Base-by-base conservation (phyloP, 805 yeast species). In the Cyberlindnera lachancei region DNA sequence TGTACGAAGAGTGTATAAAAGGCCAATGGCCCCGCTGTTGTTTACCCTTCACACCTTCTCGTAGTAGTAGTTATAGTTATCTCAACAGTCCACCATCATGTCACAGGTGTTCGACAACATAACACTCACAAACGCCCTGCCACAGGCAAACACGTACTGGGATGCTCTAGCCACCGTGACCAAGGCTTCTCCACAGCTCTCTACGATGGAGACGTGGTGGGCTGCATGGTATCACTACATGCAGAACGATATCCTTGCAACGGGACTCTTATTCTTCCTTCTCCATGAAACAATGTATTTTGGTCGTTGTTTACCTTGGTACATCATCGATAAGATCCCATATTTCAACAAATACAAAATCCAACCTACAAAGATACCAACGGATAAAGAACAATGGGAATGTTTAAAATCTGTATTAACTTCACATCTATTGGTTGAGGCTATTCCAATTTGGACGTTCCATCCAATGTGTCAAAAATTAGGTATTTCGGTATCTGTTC, bases 361-460 rank as follows among this genome's bases (percentile, higher is more conserved):
- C 47, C 98, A 90, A 66, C 87, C 85, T 29, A 73, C 81, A 25
- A 85, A 85, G 56, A 60, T 79, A 34, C 95, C 96, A 25, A 66
- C 83, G 29, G 70, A 72, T 38, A 69, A 70, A 55, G 96, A 90
- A 63, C 96, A 90, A 58, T 76, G 94, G 88, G 87, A 84, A 59
- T 90, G 98, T 61, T 66, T 85, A 47, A 82, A 84, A 58, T 65
- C 82, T 18, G 96, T 90, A 20, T 62, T 92, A 35, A 71, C 76
- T 30, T 81, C 94, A 4, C 98, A 90, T 63, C 78, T 87, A 59
- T 60, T 90, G 42, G 94, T 90, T 31, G 98, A 90, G 66, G 95
- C 95, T 5, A 67, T 92, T 40, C 97, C 96, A 35, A 92, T 90
- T 46, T 90, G 96, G 95, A 79, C 87, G 31, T 90, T 90, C 76